These are phyloP conservation scores for Pyrenochaeta sp. DNA, from an alignment of 2,329 filamentous ascomycete genomes.

Conservation along the genomic window DNA sequence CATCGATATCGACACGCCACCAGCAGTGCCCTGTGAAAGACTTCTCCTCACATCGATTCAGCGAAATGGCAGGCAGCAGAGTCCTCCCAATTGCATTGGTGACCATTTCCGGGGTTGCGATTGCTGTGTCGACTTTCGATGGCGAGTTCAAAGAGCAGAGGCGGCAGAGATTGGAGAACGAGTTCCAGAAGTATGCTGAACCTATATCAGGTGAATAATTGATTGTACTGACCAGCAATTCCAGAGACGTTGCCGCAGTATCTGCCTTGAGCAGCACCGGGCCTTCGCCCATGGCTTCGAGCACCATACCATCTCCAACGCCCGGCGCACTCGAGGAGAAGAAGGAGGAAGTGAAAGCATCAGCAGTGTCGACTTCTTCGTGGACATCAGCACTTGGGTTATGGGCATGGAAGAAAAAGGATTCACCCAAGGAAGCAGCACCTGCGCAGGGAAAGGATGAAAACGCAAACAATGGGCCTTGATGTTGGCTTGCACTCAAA, in stretches of 20 bases:
- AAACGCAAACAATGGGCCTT: constrained; percentile 60
- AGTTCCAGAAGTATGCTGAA: constrained; percentile 39
- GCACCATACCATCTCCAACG: constrained; percentile 13
- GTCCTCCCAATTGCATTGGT: constrained; percentile 44
- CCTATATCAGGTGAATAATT: neutral
- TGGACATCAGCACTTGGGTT: constrained; percentile 40
- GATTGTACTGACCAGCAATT: constrained; percentile 16
- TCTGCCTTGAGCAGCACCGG: constrained; percentile 24
- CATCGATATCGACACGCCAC: constrained; percentile 13
- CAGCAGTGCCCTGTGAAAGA: neutral
- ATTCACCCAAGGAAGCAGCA: constrained; percentile 56
- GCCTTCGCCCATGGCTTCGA: constrained; percentile 20
- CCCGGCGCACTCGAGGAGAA: constrained; percentile 14
- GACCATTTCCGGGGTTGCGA: constrained; percentile 39
- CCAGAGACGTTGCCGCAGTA: constrained; percentile 35
- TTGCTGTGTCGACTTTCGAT: constrained; percentile 44
- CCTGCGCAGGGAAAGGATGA: constrained; percentile 67
- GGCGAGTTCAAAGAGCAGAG: constrained; percentile 44
- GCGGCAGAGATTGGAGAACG: constrained; percentile 40
- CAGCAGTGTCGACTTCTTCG: constrained; percentile 17
- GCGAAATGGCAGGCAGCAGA: constrained; percentile 40
- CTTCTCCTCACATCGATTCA: neutral
- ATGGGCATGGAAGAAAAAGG: constrained; percentile 45
- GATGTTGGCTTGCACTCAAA: constrained; percentile 55
- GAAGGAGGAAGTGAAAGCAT: constrained; percentile 15